Evolutionary conservation across 2,329 filamentous ascomycete genomes (phyloP).

Genomic region (Rachicladosporium sp.): DNA sequence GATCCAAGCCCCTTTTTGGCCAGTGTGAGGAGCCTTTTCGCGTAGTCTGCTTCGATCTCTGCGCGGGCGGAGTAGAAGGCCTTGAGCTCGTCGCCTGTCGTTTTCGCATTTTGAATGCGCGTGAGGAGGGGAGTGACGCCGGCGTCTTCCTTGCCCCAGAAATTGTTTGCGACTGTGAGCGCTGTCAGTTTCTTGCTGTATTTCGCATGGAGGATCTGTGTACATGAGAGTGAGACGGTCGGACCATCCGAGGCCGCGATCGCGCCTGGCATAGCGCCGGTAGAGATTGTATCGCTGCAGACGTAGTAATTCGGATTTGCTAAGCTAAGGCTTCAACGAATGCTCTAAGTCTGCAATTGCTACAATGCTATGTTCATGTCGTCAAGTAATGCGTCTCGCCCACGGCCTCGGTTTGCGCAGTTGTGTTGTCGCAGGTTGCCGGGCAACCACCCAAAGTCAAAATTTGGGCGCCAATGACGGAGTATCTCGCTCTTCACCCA

Average conservation of each 20-base stretch:
- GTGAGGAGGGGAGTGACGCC: constrained; percentile 83
- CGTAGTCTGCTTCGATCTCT: constrained; percentile 92
- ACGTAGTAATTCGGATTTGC: no score
- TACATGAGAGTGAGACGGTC: constrained; percentile 26
- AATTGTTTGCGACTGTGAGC: constrained; percentile 86
- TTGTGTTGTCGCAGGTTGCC: no score
- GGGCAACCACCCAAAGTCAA: no score
- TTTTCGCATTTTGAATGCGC: constrained; percentile 89
- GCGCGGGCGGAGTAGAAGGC: constrained; percentile 84
- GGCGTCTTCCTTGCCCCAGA: constrained; percentile 98
- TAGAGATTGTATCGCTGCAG: no score
- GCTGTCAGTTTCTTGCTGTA: no score
- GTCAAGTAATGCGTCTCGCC: no score
- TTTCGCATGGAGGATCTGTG: not conserved
- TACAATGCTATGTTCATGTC: no score
- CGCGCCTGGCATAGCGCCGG: constrained; percentile 21
- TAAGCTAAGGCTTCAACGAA: no score
- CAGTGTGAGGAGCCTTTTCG: constrained; percentile 74
- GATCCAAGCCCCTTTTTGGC: constrained; percentile 83
- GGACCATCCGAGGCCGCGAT: constrained; percentile 21
- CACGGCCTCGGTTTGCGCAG: no score
- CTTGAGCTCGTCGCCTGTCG: constrained; percentile 86
- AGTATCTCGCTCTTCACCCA: no score
- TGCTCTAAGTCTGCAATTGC: no score
- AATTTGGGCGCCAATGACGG: no score